Evolutionary conservation across 495 filamentous ascomycete genomes (phyloP), one percentile per base, ranked within the genome.

Genomic region (Xylaria nigripes): DNA sequence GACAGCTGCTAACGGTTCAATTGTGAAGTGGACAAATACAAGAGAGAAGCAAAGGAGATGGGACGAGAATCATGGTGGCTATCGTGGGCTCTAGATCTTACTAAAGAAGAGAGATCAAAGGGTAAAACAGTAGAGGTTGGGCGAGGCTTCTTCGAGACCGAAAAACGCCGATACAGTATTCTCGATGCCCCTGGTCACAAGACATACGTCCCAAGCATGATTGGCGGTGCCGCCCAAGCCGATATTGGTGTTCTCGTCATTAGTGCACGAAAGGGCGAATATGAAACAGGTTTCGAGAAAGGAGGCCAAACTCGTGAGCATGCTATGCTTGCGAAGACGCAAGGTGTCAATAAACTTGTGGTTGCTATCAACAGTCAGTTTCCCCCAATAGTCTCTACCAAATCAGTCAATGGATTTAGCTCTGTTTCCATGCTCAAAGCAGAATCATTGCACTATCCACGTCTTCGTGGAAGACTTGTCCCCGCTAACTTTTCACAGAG

Each of bases 241-340:
- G 93, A 97, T 70, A 83, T 99, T 23, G 93, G 93, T 64, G 86
- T 95, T 48, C 80, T 99, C 22, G 93, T 99, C 63, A 97, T 99
- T 67, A 92, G 86, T 54, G 90, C 93, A 1, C 87, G 93, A 53
- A 98, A 96, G 76, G 93, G 93, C 68, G 94, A 99, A 72, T 99
- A 99, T 66, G 93, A 99, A 73, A 97, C 93, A 34, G 93, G 93
- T n/a, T 99, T 99, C 68, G 93, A 97, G 67, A 96, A 94, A 73
- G 93, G 93, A 48, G 93, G 94, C 15, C 93, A 99, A 69, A 99
- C 94, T 41, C 80, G 93, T 64, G 93, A 99, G 74, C 93, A 98
- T 69, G 93, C 93, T 43, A 85, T 99, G 66, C 76, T 99, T 48
- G 93, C 93, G 46, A 94, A 96, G 70, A 99, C 95, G n/a, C 90